Evolutionary conservation across 2,329 filamentous ascomycete genomes (phyloP).

Genomic region (Penicillium sp.): DNA sequence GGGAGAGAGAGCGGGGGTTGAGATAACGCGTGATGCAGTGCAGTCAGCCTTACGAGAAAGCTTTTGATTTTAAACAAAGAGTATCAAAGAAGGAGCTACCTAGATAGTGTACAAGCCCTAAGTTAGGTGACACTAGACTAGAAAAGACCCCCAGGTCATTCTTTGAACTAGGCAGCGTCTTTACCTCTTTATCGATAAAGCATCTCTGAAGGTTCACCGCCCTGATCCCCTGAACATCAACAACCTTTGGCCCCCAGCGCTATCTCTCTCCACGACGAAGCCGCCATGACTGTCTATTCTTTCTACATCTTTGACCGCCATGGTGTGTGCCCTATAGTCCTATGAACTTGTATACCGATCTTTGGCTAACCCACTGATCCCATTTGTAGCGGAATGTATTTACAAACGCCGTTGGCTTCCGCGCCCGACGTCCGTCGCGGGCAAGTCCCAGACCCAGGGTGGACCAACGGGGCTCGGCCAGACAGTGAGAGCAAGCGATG

Average conservation of each 20-base stretch:
- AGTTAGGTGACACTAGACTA: neutral
- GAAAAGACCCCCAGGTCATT: neutral
- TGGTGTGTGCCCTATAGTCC: constrained; percentile 57
- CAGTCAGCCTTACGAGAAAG: constrained; percentile 25
- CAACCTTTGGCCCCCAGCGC: neutral
- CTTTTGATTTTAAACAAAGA: neutral
- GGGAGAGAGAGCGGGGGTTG: constrained; percentile 11
- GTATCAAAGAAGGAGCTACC: constrained; percentile 1
- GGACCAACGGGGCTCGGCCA: constrained; percentile 29
- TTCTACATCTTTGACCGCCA: constrained; percentile 99
- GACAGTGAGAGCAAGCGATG: constrained; percentile 58
- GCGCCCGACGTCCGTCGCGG: constrained; percentile 47
- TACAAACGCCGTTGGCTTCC: constrained; percentile 86
- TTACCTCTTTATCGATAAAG: constrained; percentile 15
- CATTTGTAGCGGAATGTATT: constrained; percentile 85
- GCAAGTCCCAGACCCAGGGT: constrained; percentile 38
- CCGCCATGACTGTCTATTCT: constrained; percentile 85
- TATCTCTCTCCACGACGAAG: neutral
- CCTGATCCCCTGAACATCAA: constrained; percentile 24
- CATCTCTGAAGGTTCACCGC: constrained; percentile 18
- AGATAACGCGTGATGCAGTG: constrained; percentile 18
- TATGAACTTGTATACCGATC: neutral
- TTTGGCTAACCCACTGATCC: constrained; percentile 9
- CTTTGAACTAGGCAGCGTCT: constrained; percentile 15
- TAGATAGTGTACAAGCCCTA: neutral